These are phyloP conservation scores for Floccularia luteovirens DNA, from an alignment of 768 basidiomycete genomes.

Conservation along the genomic window DNA sequence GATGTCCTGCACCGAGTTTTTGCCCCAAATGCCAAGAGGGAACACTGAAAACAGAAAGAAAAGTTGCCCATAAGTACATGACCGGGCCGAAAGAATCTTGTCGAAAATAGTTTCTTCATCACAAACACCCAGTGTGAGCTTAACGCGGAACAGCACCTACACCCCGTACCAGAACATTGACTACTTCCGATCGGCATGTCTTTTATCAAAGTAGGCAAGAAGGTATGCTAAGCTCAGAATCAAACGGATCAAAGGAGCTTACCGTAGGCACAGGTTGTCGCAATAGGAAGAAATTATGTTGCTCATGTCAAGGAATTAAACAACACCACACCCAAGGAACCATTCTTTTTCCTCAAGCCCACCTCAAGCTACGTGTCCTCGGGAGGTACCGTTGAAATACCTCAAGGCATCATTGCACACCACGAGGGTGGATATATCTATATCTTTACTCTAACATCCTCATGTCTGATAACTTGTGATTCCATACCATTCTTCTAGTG, in stretches of 20 bases:
- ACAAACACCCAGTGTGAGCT: no score
- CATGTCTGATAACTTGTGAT: slow-evolving; percentile 3
- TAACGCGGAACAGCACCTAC: no score
- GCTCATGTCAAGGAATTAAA: slow-evolving; percentile 90
- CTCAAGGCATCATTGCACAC: slow-evolving; percentile 74
- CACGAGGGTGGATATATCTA: slow-evolving; percentile 61
- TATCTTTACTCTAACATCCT: not conserved
- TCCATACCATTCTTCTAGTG: slow-evolving; percentile 36
- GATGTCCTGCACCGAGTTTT: no score
- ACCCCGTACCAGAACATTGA: no score
- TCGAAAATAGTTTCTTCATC: no score
- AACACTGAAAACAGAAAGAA: no score
- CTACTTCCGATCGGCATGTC: no score
- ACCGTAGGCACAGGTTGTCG: slow-evolving; percentile 60
- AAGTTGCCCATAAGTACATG: not conserved
- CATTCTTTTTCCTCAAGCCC: slow-evolving; percentile 98
- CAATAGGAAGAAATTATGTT: slow-evolving; percentile 91
- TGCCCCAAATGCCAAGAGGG: no score
- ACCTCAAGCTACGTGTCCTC: slow-evolving; percentile 80
- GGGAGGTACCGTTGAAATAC: slow-evolving; percentile 82
- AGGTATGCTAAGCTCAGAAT: slow-evolving; percentile 13
- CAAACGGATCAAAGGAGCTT: not conserved
- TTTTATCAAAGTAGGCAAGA: slow-evolving; percentile 29
- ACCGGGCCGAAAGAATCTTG: no score
- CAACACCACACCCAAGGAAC: slow-evolving; percentile 85